Percentiles rank a stretch among this genome's conserved stretches.
These are phyloP conservation scores for Phyllosticta citriasiana DNA, from an alignment of 2,329 filamentous ascomycete species.

Conservation along the genomic window DNA sequence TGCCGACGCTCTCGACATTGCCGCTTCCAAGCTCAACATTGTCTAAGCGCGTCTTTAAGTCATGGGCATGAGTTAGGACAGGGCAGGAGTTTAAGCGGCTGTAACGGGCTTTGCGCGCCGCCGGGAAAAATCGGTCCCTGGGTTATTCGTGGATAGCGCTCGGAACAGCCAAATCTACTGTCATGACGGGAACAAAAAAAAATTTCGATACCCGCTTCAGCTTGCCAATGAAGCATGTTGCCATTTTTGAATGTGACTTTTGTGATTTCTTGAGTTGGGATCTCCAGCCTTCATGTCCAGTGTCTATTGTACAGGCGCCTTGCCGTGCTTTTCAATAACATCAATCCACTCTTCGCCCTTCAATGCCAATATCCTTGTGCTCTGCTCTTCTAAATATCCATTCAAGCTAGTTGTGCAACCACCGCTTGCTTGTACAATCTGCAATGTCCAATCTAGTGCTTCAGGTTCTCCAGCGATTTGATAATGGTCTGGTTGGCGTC, in stretches of 20 bases:
- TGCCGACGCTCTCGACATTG: conserved; percentile 97
- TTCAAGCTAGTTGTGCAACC: not conserved
- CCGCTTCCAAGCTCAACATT: conserved; percentile 95
- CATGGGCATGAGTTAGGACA: not conserved
- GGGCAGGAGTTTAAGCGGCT: conserved; percentile 9
- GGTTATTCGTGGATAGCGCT: conserved; percentile 9
- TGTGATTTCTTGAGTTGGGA: not conserved
- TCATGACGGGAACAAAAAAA: conserved; percentile 7
- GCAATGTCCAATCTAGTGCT: not conserved
- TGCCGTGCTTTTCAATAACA: not conserved
- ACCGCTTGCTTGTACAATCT: not conserved
- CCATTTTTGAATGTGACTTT: conserved; percentile 4
- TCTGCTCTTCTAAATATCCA: not conserved
- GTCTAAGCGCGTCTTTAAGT: conserved; percentile 56
- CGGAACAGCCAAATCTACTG: conserved; percentile 11
- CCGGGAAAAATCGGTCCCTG: conserved; percentile 10
- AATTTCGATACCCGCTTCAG: conserved; percentile 9
- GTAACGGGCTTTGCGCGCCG: conserved; percentile 3
- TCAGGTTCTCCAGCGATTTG: conserved; percentile 59
- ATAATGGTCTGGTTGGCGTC: conserved; percentile 81
- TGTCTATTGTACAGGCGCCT: not conserved
- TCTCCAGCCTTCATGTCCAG: not conserved
- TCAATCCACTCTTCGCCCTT: not conserved
- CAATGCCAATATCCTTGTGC: not conserved
- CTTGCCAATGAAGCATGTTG: conserved; percentile 9